Conservation (phyloP, 192 early-diverging fungal genomes). For the Gaertneriomyces semiglobifer region DNA sequence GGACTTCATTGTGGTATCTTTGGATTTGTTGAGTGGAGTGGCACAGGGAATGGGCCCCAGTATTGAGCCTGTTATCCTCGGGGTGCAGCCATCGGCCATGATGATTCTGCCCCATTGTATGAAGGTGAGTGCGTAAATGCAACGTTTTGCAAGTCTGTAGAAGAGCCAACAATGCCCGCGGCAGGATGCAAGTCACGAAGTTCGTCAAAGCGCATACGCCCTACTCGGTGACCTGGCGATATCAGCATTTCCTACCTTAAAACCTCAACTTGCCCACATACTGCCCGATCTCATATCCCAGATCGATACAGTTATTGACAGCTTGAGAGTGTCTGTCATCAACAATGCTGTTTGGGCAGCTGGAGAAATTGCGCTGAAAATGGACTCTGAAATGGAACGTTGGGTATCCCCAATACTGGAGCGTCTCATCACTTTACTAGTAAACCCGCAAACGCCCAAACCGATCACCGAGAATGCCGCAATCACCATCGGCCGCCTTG, state of each 20-base stretch:
- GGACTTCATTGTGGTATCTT: slow-evolving; percentile 93
- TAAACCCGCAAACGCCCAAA: slow-evolving; percentile 53
- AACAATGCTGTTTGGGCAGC: slow-evolving; percentile 99
- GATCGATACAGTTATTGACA: slow-evolving; percentile 23
- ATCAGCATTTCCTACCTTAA: slow-evolving; percentile 76
- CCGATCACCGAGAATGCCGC: slow-evolving; percentile 88
- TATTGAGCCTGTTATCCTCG: slow-evolving; percentile 67
- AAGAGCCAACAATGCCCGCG: background rate
- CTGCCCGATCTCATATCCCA: slow-evolving; percentile 73
- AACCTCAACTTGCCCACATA: slow-evolving; percentile 75
- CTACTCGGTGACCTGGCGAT: slow-evolving; percentile 97
- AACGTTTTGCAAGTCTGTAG: background rate
- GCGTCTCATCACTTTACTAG: slow-evolving; percentile 80
- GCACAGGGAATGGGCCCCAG: slow-evolving; percentile 82
- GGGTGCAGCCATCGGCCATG: slow-evolving; percentile 64
- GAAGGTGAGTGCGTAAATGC: slow-evolving; percentile 47
- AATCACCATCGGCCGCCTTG: slow-evolving; percentile 95
- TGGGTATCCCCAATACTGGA: slow-evolving; percentile 78
- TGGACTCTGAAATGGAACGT: slow-evolving; percentile 71
- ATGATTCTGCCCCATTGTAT: slow-evolving; percentile 80
- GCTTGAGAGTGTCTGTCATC: slow-evolving; percentile 67
- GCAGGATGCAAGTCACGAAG: slow-evolving; percentile 62
- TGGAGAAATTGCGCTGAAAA: slow-evolving; percentile 92
- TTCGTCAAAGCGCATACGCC: slow-evolving; percentile 93
- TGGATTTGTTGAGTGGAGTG: slow-evolving; percentile 93